phyloP scores from a whole-genome alignment of 345 rosid genomes.

The Sapria himalayana region DNA sequence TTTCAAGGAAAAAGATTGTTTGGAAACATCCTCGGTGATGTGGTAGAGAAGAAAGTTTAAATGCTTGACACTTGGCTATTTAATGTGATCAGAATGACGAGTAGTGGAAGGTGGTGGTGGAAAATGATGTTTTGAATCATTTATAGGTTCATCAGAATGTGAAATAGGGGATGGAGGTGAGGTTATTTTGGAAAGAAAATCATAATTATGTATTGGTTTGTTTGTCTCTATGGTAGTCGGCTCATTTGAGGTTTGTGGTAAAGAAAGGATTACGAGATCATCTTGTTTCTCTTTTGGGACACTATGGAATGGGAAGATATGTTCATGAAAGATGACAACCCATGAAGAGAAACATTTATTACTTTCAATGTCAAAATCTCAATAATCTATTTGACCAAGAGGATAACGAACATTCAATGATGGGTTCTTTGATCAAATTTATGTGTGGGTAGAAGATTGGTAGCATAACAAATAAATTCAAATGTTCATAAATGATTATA shows the following conservation, averaged over 20 bases:
- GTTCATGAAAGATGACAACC: constrained; percentile 1
- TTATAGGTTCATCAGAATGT: too few relatives aligned
- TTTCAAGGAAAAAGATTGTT: too few relatives aligned
- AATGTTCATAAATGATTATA: background rate
- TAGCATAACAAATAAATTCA: background rate
- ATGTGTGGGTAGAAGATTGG: background rate
- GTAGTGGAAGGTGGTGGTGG: too few relatives aligned
- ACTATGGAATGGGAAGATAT: background rate
- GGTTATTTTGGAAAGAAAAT: too few relatives aligned
- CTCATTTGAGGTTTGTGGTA: background rate
- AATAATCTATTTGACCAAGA: background rate
- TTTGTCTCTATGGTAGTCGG: too few relatives aligned
- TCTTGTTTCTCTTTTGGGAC: background rate
- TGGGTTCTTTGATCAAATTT: background rate
- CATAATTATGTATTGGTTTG: too few relatives aligned
- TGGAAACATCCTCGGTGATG: too few relatives aligned
- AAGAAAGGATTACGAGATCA: background rate
- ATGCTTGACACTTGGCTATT: too few relatives aligned
- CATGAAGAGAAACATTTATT: background rate
- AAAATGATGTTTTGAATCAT: too few relatives aligned
- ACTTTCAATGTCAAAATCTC: background rate
- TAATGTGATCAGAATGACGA: too few relatives aligned
- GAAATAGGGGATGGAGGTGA: too few relatives aligned
- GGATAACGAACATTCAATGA: background rate
- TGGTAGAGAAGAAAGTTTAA: too few relatives aligned